Evolutionary conservation across 2,329 filamentous ascomycete genomes (phyloP), one percentile per base, ranked within the genome.

Genomic region (Coniochaeta sp.): DNA sequence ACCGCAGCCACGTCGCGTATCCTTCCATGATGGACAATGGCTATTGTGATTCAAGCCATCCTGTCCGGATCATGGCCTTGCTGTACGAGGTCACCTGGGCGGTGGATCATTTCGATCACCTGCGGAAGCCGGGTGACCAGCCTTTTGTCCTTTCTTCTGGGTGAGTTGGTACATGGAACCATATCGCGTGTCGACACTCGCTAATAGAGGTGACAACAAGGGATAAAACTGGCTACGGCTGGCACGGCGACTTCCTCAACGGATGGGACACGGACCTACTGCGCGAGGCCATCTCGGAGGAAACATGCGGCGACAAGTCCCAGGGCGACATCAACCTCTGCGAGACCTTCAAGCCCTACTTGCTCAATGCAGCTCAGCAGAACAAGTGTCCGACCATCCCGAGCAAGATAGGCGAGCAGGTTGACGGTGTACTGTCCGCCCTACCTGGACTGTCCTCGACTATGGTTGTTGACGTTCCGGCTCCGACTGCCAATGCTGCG

Each of bases 61-160:
- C 82, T 1, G 76, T 78, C 8, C 82, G 82, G 59, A 73, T 86
- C 26, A 76, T 83, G 36, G 83, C 82, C 8, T 73, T 88, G 62
- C 85, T 88, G 72, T 84, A 78, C 67, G 84, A 87, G 70, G 78
- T 84, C 60, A 78, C 81, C 60, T 88, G 79, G 76, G 70, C 79
- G 63, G 81, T 81, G 6, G 71, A 78, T 58, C 72, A 73, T 17
- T 85, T 81, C 70, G 77, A 73, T 14, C 75, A 79, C 62, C 65
- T 74, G 66, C 81, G 79, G 75, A 73, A 38, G 14, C 33, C 43
- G 26, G 70, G 70, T n/a, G 64, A 69, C 38, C 79, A 81, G 60
- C 78, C 77, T 4, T 84, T 85, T 63, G 79, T 85, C 38, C 78
- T 83, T 57, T 73, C 81, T 0, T 76, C 64, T 19, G 70, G 66